Evolutionary conservation across 306 rosid species (phyloP), one percentile per base, ranked within the genome.

Genomic region (Senna siamea): DNA sequence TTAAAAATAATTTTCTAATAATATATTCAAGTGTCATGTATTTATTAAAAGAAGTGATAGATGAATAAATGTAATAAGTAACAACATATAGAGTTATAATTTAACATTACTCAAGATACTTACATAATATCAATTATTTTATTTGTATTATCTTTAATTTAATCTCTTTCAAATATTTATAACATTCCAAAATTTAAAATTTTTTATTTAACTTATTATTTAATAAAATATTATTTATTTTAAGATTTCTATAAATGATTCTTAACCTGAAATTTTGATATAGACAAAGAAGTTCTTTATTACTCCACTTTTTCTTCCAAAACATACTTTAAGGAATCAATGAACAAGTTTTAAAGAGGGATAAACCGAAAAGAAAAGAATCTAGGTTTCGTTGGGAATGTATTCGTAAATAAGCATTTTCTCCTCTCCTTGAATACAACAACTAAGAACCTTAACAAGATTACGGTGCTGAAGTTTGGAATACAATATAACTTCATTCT

Each of bases 21-120:
- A 64, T 64, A 77, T 77, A 77, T 48, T 77, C 64, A 20, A 64
- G 80, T 10, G 80, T 64, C 80, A 77, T 78, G 7, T 78, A 44
- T 48, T 61, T 44, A 10, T 72, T n/a, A 41, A 79, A 11, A 0
- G 9, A n/a, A n/a, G n/a, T n/a, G n/a, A n/a, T n/a, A n/a, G n/a
- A n/a, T n/a, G n/a, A n/a, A n/a, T n/a, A n/a, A n/a, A n/a, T n/a
- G n/a, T n/a, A n/a, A n/a, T n/a, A n/a, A n/a, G 0, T 6, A 6
- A 8, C 6, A 9, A 19, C 9, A 15, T 20, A 11, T 9, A 53
- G 26, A 19, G 9, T 8, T 52, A 4, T 0, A 20, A 4, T 0
- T 9, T 0, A 52, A 9, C 0, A 53, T 0, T 3, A 9, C 7
- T 3, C 4, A 5, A 2, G 3, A 28, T n/a, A 67, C 28, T 48